These are phyloP conservation scores for Sclerotinia sclerotiorum DNA, from an alignment of 2,329 filamentous ascomycete species.

Conservation along the genomic window DNA sequence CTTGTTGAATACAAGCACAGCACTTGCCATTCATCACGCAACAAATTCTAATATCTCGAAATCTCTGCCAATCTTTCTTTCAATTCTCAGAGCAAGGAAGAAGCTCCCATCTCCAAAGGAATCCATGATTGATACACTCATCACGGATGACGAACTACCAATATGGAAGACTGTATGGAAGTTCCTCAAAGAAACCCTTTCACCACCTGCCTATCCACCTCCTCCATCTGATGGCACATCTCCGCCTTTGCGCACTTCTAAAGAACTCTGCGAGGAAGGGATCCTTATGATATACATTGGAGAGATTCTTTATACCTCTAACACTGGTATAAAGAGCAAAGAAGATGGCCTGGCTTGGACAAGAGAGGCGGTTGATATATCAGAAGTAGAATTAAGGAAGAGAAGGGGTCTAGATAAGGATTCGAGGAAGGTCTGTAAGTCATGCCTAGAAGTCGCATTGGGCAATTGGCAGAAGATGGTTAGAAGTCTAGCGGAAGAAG, in stretches of 20 bases:
- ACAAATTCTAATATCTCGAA: constrained; percentile 62
- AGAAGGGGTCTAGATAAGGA: constrained; percentile 36
- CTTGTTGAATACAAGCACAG: constrained; percentile 71
- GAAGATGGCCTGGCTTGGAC: constrained; percentile 86
- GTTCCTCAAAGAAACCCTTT: constrained; percentile 39
- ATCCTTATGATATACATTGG: constrained; percentile 87
- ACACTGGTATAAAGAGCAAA: constrained; percentile 42
- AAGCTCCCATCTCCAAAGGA: constrained; percentile 48
- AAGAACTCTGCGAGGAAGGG: constrained; percentile 78
- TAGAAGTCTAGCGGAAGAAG: constrained; percentile 51
- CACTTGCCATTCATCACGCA: constrained; percentile 76
- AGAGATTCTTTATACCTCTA: constrained; percentile 81
- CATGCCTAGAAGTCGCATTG: constrained; percentile 75
- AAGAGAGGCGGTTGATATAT: constrained; percentile 77
- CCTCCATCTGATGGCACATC: constrained; percentile 69
- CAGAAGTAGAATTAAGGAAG: constrained; percentile 64
- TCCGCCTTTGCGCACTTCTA: constrained; percentile 61
- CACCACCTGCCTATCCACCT: constrained; percentile 64
- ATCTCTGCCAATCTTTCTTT: constrained; percentile 82
- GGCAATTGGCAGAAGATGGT: constrained; percentile 86
- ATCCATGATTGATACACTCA: constrained; percentile 28
- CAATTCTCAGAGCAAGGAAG: constrained; percentile 76
- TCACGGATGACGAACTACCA: constrained; percentile 26
- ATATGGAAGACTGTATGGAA: constrained; percentile 36
- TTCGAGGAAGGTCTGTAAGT: constrained; percentile 63